Percentiles rank a stretch among this genome's conserved stretches.
Conservation (phyloP, 1,284 basidiomycete genomes). For the Puccinia coronata region DNA sequence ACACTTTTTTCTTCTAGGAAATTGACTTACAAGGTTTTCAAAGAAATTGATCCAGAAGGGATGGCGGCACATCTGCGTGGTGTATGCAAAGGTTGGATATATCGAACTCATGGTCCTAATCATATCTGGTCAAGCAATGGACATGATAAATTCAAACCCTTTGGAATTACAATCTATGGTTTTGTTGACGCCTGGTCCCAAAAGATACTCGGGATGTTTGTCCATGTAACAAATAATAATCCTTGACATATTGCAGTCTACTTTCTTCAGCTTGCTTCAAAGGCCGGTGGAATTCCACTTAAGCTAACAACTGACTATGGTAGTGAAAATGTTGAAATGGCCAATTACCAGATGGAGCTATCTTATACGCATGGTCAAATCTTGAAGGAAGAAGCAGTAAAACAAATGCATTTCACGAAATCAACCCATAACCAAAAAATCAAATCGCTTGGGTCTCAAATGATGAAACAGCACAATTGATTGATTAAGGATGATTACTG, state of each 20-base stretch:
- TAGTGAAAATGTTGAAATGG: not conserved
- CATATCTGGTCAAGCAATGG: not conserved
- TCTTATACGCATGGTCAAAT: not conserved
- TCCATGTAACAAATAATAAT: constrained; percentile 12
- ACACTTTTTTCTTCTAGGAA: not conserved
- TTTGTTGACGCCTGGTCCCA: not conserved
- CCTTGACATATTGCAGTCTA: not conserved
- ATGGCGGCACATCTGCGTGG: not conserved
- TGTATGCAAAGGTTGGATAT: not conserved
- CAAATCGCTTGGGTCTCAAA: constrained; percentile 10
- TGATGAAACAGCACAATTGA: constrained; percentile 7
- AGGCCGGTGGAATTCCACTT: not conserved
- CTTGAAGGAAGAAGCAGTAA: not conserved
- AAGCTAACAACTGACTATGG: not conserved
- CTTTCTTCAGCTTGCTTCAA: not conserved
- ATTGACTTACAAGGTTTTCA: not conserved
- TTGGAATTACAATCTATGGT: not conserved
- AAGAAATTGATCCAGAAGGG: not conserved
- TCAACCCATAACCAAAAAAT: constrained; percentile 38
- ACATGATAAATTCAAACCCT: not conserved
- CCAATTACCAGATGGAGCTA: not conserved
- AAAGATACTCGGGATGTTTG: not conserved
- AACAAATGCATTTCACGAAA: not conserved
- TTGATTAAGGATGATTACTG: not conserved
- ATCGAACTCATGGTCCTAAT: not conserved